phyloP scores from a whole-genome alignment of 169 alveolate species.

The Plasmodium vivax region DNA sequence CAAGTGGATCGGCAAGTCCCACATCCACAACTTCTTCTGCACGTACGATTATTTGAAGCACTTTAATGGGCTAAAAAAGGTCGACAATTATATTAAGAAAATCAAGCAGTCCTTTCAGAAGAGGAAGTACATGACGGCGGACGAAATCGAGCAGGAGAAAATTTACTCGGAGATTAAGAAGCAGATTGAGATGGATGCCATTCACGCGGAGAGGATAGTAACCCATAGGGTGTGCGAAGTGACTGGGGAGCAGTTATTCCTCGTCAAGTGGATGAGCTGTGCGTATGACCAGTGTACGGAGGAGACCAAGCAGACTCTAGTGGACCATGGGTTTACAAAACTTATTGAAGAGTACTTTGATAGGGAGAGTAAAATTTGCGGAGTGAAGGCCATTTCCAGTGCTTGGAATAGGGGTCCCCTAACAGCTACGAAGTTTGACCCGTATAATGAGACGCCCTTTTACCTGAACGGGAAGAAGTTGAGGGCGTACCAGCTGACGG shows the following conservation, averaged over 20 bases:
- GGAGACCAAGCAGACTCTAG: slow-evolving; percentile 88
- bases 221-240: slow-evolving; percentile 77
- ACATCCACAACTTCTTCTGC: slow-evolving; percentile 92
- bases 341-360: slow-evolving; percentile 84
- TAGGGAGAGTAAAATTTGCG: slow-evolving; percentile 86
- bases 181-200: slow-evolving; percentile 92
- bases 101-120: slow-evolving; percentile 83
- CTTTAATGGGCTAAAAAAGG: slow-evolving; percentile 86
- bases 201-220: slow-evolving; percentile 90
- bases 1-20: slow-evolving; percentile 92
- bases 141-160: slow-evolving; percentile 92
- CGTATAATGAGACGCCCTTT: slow-evolving; percentile 90
- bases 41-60: slow-evolving; percentile 85
- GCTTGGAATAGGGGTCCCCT: slow-evolving; percentile 88
- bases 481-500: slow-evolving; percentile 95
- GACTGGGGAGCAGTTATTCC: slow-evolving; percentile 76
- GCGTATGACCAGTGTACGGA: slow-evolving; percentile 93
- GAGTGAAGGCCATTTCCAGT: slow-evolving; percentile 79
- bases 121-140: slow-evolving; percentile 88
- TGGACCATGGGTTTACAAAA: slow-evolving; percentile 86
- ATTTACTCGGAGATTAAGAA: slow-evolving; percentile 89
- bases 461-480: slow-evolving; percentile 85
- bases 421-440: slow-evolving; percentile 90
- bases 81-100: slow-evolving; percentile 89
- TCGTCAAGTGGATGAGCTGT: slow-evolving; percentile 92